These are phyloP conservation scores for Cladosporium oxysporum DNA, from an alignment of 2,329 filamentous ascomycete species.

Conservation along the genomic window DNA sequence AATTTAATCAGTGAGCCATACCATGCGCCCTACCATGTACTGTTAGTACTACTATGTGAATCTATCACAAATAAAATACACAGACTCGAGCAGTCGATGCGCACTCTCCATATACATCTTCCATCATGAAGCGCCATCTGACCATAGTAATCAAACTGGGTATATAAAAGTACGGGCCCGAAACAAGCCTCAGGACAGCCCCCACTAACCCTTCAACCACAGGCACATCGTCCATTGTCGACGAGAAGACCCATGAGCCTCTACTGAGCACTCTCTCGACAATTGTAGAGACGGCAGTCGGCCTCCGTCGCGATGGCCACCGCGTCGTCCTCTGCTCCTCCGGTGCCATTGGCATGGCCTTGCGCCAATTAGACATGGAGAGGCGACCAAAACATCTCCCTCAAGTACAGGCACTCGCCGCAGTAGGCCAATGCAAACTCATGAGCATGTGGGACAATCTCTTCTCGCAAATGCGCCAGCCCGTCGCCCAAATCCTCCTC, in stretches of 20 bases:
- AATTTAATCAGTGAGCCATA: slow-evolving; percentile 3
- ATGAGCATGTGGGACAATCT: slow-evolving; percentile 95
- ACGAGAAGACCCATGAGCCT: slow-evolving; percentile 92
- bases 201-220: slow-evolving; percentile 31
- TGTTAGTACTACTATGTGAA: neutral
- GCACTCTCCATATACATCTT: neutral
- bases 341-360: slow-evolving; percentile 90
- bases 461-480: slow-evolving; percentile 83
- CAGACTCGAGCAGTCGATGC: neutral
- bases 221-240: slow-evolving; percentile 99
- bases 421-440: slow-evolving; percentile 91
- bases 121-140: slow-evolving; percentile 67
- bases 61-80: neutral
- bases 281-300: slow-evolving; percentile 92
- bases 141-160: slow-evolving; percentile 87
- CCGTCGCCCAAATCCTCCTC: slow-evolving; percentile 90
- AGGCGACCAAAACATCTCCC: slow-evolving; percentile 88
- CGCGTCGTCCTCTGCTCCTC: slow-evolving; percentile 95
- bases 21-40: neutral
- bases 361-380: slow-evolving; percentile 85
- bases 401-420: slow-evolving; percentile 87
- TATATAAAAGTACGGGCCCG: slow-evolving; percentile 44
- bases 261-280: slow-evolving; percentile 85
- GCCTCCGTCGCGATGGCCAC: slow-evolving; percentile 85
- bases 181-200: slow-evolving; percentile 27